Base-by-base conservation (phyloP, 768 basidiomycete species). In the Naganishia onofrii region DNA sequence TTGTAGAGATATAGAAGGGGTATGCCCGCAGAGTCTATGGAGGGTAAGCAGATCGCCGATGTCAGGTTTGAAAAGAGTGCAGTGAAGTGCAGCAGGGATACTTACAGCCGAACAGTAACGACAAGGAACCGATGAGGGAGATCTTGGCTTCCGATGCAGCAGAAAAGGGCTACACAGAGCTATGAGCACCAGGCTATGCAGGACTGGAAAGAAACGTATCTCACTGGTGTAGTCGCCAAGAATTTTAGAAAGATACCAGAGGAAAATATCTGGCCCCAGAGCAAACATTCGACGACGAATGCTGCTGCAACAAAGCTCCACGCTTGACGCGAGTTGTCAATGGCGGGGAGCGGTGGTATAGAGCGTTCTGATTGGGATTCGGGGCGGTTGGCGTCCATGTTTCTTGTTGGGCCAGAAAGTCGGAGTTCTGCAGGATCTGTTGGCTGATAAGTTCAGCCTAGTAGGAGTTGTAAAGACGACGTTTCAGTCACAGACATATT, bases 1-100 rank as follows among this genome's bases (percentile, higher is more conserved):
- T 74, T 74, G 64, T 74, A 74, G 17, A 74, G 38, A 58, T 72
- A 74, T 23, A 74, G 42, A 36, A 74, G 42, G n/a, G 73, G 73
- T 26, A 74, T 23, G n/a, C 71, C 71, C 19, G 55, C 52, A 3
- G 58, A 52, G 42, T 72, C 73, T 74, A 46, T 21, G 42, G 1
- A 4, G 15, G 17, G 42, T 2, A 57, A 34, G 34, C 13, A 12
- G 12, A 19, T 52, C 21, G 1, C 21, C 34, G 21, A 7, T 2
- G 42, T 42, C 15, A 42, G 42, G 15, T 36, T 12, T 42, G 42
- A 42, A 42, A 15, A 15, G 21, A 7, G 29, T 13, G 46, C n/a
- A 12, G 21, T 10, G n/a, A n/a, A n/a, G n/a, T 3, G 36, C 31
- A 57, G 3, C 3, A 3, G 63, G 9, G 28, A 1, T 19, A 68